Conservation (phyloP, 345 rosid genomes). For the Sisymbrium altissimum region DNA sequence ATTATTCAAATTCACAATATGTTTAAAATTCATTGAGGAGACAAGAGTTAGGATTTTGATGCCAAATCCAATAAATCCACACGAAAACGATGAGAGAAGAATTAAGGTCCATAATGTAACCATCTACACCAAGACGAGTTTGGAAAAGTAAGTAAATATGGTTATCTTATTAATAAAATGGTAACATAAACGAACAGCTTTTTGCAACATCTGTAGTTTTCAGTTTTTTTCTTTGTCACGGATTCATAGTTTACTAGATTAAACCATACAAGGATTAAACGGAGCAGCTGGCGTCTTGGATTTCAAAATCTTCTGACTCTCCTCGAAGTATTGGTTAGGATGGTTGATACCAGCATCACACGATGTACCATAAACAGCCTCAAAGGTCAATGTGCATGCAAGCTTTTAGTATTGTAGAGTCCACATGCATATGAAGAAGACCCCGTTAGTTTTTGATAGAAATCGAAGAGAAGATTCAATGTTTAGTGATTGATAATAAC, state of each 20-base stretch:
- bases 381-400: slow-evolving; percentile 90
- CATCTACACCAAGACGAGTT: neutral
- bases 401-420: slow-evolving; percentile 44
- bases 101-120: neutral
- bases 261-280: slow-evolving; percentile 10
- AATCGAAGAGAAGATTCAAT: neutral
- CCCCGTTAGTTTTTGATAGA: neutral
- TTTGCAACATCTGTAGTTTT: neutral
- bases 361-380: slow-evolving; percentile 64
- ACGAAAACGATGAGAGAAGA: too few species aligned
- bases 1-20: neutral
- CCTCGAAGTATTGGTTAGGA: slow-evolving; percentile 83
- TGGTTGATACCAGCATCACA: slow-evolving; percentile 88
- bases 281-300: slow-evolving; percentile 45
- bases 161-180: neutral
- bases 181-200: neutral
- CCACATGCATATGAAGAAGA: slow-evolving; percentile 6
- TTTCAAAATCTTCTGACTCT: slow-evolving; percentile 70
- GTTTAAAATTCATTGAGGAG: too few species aligned
- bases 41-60: neutral
- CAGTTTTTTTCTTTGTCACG: neutral
- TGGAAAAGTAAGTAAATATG: neutral
- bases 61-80: too few species aligned
- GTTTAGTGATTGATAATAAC: neutral
- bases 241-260: neutral